These are phyloP conservation scores for Phytophthora hybrid DNA, from an alignment of 352 stramenopile genomes.

Conservation along the genomic window DNA sequence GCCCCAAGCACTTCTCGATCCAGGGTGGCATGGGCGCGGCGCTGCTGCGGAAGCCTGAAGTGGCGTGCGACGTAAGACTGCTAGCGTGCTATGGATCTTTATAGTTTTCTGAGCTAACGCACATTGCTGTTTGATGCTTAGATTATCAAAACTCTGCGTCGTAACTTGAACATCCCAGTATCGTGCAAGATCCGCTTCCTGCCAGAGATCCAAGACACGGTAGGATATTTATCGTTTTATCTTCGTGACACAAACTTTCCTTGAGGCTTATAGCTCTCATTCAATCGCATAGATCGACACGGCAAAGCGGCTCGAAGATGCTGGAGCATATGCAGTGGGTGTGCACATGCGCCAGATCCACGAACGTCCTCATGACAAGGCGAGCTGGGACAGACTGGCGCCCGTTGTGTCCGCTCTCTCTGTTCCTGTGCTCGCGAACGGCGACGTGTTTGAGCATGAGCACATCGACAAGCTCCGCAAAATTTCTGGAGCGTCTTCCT, in stretches of 20 bases:
- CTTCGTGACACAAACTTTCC: not conserved
- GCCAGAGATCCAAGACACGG: conserved; percentile 66
- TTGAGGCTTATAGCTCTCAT: not conserved
- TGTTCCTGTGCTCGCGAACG: conserved; percentile 89
- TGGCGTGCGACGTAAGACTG: conserved; percentile 79
- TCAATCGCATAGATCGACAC: conserved; percentile 61
- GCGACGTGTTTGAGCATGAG: conserved; percentile 85
- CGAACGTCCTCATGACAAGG: conserved; percentile 71
- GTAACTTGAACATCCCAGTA: conserved; percentile 85
- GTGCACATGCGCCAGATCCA: conserved; percentile 76
- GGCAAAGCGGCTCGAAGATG: conserved; percentile 67
- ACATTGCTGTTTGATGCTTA: conserved; percentile 17
- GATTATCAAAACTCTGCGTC: conserved; percentile 85
- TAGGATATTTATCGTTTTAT: conserved; percentile 32
- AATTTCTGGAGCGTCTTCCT: conserved; percentile 73
- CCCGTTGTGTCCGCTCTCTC: conserved; percentile 75
- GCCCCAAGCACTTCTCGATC: conserved; percentile 94
- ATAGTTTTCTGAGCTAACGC: not conserved
- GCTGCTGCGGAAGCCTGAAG: conserved; percentile 88
- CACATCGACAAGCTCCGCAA: conserved; percentile 70
- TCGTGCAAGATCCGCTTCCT: conserved; percentile 92
- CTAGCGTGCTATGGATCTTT: too few species aligned
- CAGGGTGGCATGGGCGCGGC: conserved; percentile 93
- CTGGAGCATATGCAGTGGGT: conserved; percentile 72
- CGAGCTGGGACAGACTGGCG: conserved; percentile 76